These are phyloP conservation scores for Ganoderma resinaceum DNA, from an alignment of 1,284 basidiomycete genomes.

Conservation along the genomic window DNA sequence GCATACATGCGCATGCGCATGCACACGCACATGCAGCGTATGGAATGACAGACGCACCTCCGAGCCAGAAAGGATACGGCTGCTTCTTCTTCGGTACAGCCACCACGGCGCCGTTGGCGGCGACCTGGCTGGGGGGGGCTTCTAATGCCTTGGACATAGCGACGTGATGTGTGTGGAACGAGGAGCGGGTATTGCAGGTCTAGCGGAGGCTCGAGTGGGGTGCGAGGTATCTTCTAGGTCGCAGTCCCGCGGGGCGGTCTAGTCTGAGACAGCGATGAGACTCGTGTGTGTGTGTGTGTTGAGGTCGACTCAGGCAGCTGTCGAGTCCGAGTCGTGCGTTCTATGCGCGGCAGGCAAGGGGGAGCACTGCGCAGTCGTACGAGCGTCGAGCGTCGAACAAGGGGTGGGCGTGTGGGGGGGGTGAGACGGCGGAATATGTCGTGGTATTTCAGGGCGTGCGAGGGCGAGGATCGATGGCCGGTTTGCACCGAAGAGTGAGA, in stretches of 20 bases:
- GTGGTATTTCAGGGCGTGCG: slow-evolving; percentile 24
- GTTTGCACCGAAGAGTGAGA: slow-evolving; percentile 27
- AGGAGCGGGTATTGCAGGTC: slow-evolving; percentile 16
- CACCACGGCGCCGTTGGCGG: slow-evolving; percentile 22
- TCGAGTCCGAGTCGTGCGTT: not conserved
- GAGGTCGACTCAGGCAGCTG: not conserved
- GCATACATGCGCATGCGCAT: no score
- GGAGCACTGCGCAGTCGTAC: slow-evolving; percentile 15
- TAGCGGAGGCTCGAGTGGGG: not conserved
- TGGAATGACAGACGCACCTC: slow-evolving; percentile 57
- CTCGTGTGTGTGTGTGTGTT: not conserved
- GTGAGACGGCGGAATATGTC: slow-evolving; percentile 16
- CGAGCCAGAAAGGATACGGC: slow-evolving; percentile 85
- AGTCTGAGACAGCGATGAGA: no score
- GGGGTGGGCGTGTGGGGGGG: not conserved
- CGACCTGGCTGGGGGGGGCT: slow-evolving; percentile 17
- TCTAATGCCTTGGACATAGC: slow-evolving; percentile 29
- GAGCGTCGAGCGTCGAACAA: slow-evolving; percentile 10
- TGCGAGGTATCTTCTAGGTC: slow-evolving; percentile 19
- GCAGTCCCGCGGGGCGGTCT: slow-evolving; percentile 7
- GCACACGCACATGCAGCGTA: not conserved
- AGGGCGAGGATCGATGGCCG: slow-evolving; percentile 16
- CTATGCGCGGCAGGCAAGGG: slow-evolving; percentile 2
- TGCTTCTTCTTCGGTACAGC: slow-evolving; percentile 55
- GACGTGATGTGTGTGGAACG: not conserved